phyloP scores from a whole-genome alignment of 148 eudicot species.

The Oxyria digyna region DNA sequence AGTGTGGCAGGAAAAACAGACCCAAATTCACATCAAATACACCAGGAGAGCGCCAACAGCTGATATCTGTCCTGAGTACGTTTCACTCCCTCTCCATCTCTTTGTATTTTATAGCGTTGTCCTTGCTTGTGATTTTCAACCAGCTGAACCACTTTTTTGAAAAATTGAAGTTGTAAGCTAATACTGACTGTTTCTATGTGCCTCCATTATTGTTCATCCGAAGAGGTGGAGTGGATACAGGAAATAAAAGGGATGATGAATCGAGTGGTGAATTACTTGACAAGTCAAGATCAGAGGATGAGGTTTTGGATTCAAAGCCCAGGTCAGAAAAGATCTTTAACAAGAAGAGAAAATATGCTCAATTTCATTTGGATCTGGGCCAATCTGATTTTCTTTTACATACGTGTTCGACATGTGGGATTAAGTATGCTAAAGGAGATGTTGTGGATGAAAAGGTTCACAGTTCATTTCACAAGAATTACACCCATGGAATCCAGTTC shows the following conservation, averaged over 20 bases:
- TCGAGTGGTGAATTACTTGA: conserved; percentile 17
- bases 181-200: not conserved
- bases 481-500: conserved; percentile 60
- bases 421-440: conserved; percentile 72
- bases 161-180: not conserved
- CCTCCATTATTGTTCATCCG: not conserved
- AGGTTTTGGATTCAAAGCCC: conserved; percentile 11
- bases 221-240: conserved; percentile 6
- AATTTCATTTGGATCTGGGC: conserved; percentile 78
- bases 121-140: not conserved
- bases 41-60: conserved; percentile 30
- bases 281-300: conserved; percentile 9
- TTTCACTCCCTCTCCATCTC: not conserved
- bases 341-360: conserved; percentile 82
- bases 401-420: conserved; percentile 61
- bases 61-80: conserved; percentile 13
- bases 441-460: conserved; percentile 77
- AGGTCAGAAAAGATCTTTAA: conserved; percentile 31
- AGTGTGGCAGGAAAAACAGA: conserved; percentile 10
- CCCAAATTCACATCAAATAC: conserved; percentile 43
- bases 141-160: not conserved
- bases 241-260: conserved; percentile 13
- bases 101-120: not conserved
- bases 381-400: conserved; percentile 83
- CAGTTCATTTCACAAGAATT: conserved; percentile 53